Evolutionary conservation across 371 early-diverging fungal species (phyloP).

Genomic region (Gilbertella persicaria): DNA sequence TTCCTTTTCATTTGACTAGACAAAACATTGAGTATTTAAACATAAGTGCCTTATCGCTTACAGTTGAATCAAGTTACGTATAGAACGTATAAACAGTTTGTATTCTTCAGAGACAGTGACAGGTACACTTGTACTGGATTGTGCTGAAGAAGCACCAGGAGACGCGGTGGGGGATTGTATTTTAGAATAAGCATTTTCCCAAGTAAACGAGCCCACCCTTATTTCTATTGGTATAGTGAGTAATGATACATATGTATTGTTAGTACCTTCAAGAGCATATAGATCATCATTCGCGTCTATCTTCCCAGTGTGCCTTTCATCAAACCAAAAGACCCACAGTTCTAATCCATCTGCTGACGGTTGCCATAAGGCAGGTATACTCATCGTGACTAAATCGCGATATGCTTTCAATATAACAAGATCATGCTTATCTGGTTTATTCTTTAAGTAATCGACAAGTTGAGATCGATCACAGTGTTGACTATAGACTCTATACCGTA

Average conservation of each 20-base stretch:
- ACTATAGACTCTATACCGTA: conserved; percentile 48
- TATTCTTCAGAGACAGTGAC: conserved; percentile 43
- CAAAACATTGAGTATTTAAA: background rate
- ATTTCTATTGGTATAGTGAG: conserved; percentile 25
- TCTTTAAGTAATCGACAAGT: conserved; percentile 21
- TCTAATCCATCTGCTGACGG: conserved; percentile 25
- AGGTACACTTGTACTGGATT: conserved; percentile 23
- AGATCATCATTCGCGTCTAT: conserved; percentile 38
- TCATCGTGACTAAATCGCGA: conserved; percentile 24
- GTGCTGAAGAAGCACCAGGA: conserved; percentile 23
- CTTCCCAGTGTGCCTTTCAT: conserved; percentile 46
- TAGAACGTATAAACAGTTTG: conserved; percentile 37
- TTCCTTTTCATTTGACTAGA: conserved; percentile 37
- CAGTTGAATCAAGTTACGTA: conserved; percentile 39
- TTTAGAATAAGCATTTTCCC: conserved; percentile 39
- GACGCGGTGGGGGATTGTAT: conserved; percentile 42
- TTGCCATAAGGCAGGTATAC: conserved; percentile 42
- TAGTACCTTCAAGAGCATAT: conserved; percentile 42
- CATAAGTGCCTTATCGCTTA: conserved; percentile 18
- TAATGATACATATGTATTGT: background rate
- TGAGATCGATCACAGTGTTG: conserved; percentile 26
- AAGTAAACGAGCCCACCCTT: conserved; percentile 46
- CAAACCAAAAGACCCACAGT: conserved; percentile 56
- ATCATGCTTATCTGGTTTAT: conserved; percentile 13
- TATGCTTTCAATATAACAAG: conserved; percentile 39